phyloP scores from a whole-genome alignment of 2,329 filamentous ascomycete genomes.

The Bipolaris sorokiniana region DNA sequence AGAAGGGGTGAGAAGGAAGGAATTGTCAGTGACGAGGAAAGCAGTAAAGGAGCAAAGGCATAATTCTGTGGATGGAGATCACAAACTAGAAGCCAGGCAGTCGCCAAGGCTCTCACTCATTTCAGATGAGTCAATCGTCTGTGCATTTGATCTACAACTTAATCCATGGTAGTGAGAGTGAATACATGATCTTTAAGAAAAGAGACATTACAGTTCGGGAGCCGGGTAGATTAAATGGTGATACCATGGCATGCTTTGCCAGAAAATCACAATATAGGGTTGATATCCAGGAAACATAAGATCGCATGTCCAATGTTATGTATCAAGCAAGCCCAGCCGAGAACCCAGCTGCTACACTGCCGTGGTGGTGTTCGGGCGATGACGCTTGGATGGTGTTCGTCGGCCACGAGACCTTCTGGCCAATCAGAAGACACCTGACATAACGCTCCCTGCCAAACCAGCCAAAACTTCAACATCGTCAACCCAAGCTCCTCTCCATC shows the following conservation, averaged over 20 bases:
- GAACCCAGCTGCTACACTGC: not conserved
- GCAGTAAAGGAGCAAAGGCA: not conserved
- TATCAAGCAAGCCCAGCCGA: too few species aligned
- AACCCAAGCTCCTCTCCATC: constrained; percentile 26
- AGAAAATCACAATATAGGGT: not conserved
- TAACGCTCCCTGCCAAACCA: constrained; percentile 21
- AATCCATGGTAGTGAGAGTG: not conserved
- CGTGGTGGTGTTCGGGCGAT: constrained; percentile 5
- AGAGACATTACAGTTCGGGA: not conserved
- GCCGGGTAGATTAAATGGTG: not conserved
- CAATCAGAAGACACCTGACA: constrained; percentile 17
- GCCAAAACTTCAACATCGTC: constrained; percentile 38
- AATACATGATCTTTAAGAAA: not conserved
- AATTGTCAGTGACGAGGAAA: not conserved
- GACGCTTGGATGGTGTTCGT: constrained; percentile 10
- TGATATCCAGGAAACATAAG: too few species aligned
- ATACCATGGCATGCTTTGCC: not conserved
- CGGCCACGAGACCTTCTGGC: constrained; percentile 4
- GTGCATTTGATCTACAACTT: too few species aligned
- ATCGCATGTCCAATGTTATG: too few species aligned
- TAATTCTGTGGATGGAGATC: not conserved
- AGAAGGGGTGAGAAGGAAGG: too few species aligned
- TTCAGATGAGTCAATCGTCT: too few species aligned
- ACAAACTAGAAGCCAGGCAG: not conserved
- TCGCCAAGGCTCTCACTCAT: not conserved